Base-by-base conservation (phyloP, 2,329 filamentous ascomycete genomes). In the Dryadomyces quercus-mongolicae region DNA sequence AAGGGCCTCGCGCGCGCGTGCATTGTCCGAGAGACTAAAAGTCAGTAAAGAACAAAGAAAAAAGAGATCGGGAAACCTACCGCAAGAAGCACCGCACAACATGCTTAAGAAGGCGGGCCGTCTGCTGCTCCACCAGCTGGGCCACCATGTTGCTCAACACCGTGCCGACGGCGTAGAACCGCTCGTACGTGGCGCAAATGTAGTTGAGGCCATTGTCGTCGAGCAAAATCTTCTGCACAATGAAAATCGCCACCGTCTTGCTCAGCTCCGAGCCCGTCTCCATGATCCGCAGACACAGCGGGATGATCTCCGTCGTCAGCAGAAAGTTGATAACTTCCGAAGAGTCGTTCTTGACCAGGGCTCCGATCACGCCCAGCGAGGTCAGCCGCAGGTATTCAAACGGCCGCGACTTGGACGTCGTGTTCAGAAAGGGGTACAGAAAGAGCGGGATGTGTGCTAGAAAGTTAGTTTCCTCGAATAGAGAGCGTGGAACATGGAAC, bases 221-320 rank as follows among this genome's bases (percentile, higher is more conserved):
- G 2, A 98, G 80, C 52, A 98, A 74, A 25, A 98, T 98, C 77
- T 98, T 98, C 71, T 98, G 93, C 18, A 98, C 93, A 63, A 98
- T 98, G 74, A 98, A 98, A 64, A 98, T 98, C 56, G 93, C 93
- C 15, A 98, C 93, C 0, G 93, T 98, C 76, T 98, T 98, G 76
- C 90, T 96, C 57, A 98, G 79, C 71, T 98, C 93, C 0, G 91
- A 96, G 51, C 93, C 93, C 0, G 93, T 98, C 74, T 98, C 93
- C 93, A 98, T 98, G 65, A 98, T 98, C 57, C 93, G 85, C 47
- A 98, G 83, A 69, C 93, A 98, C 13, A 98, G 81, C 10, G 93
- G 93, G 56, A 98, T 98, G 62, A 98, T 98, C 71, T 98, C 93
- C 34, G 93, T 98, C 1, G 93, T 97, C 50, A 98, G 78, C 53